A percentile compares a stretch with the other conserved stretches of the same genome.
Conservation (phyloP, 179 eudicot species). For the Pouteria campechiana region DNA sequence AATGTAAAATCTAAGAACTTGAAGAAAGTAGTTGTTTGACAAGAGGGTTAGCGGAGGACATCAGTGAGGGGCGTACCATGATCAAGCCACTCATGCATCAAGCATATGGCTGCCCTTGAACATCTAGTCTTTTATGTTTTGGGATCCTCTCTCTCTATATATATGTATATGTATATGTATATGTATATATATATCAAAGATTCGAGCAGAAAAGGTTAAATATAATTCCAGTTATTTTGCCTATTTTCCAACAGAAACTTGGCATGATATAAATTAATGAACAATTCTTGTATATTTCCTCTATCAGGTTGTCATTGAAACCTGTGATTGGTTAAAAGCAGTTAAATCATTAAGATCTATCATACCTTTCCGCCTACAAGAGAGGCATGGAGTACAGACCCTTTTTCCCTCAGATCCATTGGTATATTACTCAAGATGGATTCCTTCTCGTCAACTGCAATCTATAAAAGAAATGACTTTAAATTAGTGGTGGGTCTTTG, state of each 20-base stretch:
- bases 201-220: too few species aligned
- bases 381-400: constrained; percentile 52
- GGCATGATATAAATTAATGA: constrained; percentile 45
- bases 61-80: constrained; percentile 45
- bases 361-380: constrained; percentile 85
- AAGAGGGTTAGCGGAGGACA: constrained; percentile 1
- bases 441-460: constrained; percentile 82
- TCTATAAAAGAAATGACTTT: constrained; percentile 26
- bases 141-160: too few species aligned
- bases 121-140: too few species aligned
- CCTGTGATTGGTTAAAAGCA: too few species aligned
- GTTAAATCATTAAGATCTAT: not conserved
- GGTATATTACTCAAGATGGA: constrained; percentile 73
- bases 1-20: too few species aligned
- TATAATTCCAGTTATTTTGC: constrained; percentile 66
- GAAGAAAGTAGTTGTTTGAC: not conserved
- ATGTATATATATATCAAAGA: constrained; percentile 4
- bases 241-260: constrained; percentile 72
- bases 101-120: constrained; percentile 95
- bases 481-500: too few species aligned
- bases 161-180: too few species aligned
- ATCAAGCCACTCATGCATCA: constrained; percentile 51
- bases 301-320: too few species aligned
- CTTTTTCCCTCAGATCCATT: constrained; percentile 56
- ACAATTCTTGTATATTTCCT: too few species aligned